A percentile compares a stretch with the other conserved stretches of the same genome.
Conservation (phyloP, 768 basidiomycete species). For the Coprinellus aureogranulatus region DNA sequence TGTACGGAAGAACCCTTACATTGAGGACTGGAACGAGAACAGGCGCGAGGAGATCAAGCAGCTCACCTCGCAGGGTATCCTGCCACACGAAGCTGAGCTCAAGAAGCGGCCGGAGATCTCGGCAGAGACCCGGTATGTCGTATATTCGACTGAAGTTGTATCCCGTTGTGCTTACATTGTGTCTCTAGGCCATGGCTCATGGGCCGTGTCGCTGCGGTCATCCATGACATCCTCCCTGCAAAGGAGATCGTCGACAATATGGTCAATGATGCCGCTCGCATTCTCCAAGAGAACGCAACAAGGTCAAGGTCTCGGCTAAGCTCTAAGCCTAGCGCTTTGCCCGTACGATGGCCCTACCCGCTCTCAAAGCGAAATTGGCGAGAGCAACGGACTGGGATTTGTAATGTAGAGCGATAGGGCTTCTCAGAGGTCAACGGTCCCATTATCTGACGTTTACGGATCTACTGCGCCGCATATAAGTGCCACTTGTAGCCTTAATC, state of each 20-base stretch:
- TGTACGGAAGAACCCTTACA: constrained; percentile 79
- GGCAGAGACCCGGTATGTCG: constrained; percentile 44
- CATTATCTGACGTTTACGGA: too few species aligned
- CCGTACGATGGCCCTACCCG: too few species aligned
- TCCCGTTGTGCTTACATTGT: neutral
- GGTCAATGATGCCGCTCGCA: constrained; percentile 42
- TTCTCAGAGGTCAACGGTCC: too few species aligned
- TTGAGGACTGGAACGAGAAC: constrained; percentile 79
- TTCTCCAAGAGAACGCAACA: constrained; percentile 34
- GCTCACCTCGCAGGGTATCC: constrained; percentile 77
- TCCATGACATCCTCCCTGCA: constrained; percentile 77
- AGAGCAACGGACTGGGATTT: too few species aligned
- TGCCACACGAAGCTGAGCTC: constrained; percentile 71
- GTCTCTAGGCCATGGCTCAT: constrained; percentile 65
- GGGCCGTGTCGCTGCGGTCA: constrained; percentile 74
- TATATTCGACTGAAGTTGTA: neutral
- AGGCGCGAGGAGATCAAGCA: constrained; percentile 78
- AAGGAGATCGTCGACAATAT: constrained; percentile 81
- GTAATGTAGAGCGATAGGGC: too few species aligned
- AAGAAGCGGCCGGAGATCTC: constrained; percentile 81
- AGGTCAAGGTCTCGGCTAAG: constrained; percentile 48
- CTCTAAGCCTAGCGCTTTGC: constrained; percentile 29
- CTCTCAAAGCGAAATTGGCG: too few species aligned
- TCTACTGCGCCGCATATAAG: too few species aligned
- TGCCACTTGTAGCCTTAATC: too few species aligned